Conservation (phyloP, 2,329 filamentous ascomycete species). For the Apiospora sp. region DNA sequence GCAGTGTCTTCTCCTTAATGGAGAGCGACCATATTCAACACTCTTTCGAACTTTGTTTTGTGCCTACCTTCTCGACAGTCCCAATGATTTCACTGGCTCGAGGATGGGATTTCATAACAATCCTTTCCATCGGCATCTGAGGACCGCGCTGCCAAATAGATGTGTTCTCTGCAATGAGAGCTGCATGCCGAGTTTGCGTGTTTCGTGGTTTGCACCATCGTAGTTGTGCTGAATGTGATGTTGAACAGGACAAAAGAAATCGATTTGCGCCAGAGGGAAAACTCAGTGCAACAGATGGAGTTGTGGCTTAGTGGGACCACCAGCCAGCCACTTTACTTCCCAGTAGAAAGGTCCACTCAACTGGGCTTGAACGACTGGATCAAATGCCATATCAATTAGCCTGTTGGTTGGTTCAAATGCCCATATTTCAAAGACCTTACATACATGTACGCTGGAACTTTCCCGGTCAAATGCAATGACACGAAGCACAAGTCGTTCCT, state of each 20-base stretch:
- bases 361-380: background rate
- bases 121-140: background rate
- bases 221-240: background rate
- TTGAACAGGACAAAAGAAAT: background rate
- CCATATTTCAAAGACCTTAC: background rate
- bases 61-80: background rate
- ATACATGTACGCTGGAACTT: background rate
- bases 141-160: background rate
- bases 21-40: background rate
- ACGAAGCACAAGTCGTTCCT: background rate
- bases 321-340: background rate
- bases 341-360: background rate
- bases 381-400: too few species aligned
- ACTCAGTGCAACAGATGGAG: background rate
- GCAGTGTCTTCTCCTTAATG: background rate
- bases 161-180: background rate
- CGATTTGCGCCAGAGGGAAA: background rate
- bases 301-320: conserved; percentile 16
- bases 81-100: background rate
- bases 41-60: background rate
- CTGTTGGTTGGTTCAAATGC: background rate
- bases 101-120: background rate
- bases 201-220: too few species aligned
- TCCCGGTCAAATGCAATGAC: background rate
- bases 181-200: background rate